These are phyloP conservation scores for Blastocystis sp. DNA, from an alignment of 352 stramenopile species.

Conservation along the genomic window DNA sequence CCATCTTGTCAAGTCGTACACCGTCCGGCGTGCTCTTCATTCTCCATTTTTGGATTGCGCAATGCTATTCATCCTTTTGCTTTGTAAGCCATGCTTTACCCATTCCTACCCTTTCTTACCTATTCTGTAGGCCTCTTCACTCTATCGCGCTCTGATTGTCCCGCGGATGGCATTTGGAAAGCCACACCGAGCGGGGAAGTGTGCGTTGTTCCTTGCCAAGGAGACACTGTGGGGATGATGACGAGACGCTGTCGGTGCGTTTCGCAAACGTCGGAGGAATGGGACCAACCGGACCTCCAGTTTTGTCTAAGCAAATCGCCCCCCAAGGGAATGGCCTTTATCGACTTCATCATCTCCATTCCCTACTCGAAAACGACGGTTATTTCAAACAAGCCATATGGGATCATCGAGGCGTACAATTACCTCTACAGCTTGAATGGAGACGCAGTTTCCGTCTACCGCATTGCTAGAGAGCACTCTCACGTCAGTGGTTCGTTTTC, in stretches of 20 bases:
- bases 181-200: not conserved
- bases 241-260: slow-evolving; percentile 25
- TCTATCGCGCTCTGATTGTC: not conserved
- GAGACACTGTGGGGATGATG: slow-evolving; percentile 38
- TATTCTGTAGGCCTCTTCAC: not conserved
- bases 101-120: not conserved
- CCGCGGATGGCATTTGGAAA: slow-evolving; percentile 24
- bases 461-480: not conserved
- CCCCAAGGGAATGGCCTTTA: slow-evolving; percentile 10
- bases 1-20: too few species aligned
- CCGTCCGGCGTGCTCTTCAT: too few species aligned
- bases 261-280: not conserved
- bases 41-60: too few species aligned
- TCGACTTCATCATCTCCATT: slow-evolving; percentile 8
- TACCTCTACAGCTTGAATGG: not conserved
- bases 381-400: slow-evolving; percentile 30
- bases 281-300: slow-evolving; percentile 39
- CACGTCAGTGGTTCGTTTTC: not conserved
- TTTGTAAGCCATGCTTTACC: not conserved
- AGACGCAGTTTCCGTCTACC: slow-evolving; percentile 16
- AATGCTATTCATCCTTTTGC: not conserved
- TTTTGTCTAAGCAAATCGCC: slow-evolving; percentile 7
- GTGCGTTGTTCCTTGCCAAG: not conserved
- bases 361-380: slow-evolving; percentile 17
- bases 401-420: not conserved